Conservation (phyloP, 2,329 filamentous ascomycete genomes). For the Cadophora malorum region DNA sequence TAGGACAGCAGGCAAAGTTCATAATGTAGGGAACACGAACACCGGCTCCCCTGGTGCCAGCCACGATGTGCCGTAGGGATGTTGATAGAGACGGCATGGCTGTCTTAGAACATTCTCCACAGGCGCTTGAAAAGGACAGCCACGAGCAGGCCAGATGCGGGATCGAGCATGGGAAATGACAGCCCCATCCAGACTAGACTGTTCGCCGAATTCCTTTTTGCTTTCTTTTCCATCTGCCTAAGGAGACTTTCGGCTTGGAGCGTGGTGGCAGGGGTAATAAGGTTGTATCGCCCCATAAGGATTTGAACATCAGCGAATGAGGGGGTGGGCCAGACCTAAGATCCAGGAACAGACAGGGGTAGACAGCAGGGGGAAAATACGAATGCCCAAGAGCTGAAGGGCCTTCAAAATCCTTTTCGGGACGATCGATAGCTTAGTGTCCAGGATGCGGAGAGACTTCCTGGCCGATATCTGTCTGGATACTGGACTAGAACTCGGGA, state of each 20-base stretch:
- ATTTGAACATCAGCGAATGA: conserved; percentile 6
- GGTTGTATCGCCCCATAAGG: conserved; percentile 12
- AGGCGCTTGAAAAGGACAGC: conserved; percentile 20
- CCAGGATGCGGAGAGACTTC: conserved; percentile 6
- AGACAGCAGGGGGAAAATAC: background rate
- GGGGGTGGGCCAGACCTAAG: background rate
- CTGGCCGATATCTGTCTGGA: background rate
- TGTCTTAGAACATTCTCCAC: conserved; percentile 26
- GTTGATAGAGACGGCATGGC: conserved; percentile 8
- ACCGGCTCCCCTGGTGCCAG: conserved; percentile 4
- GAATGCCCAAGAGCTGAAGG: background rate
- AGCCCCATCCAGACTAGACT: conserved; percentile 13
- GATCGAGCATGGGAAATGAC: background rate
- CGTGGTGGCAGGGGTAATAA: conserved; percentile 12
- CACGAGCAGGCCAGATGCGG: conserved; percentile 5
- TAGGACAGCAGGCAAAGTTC: conserved; percentile 16
- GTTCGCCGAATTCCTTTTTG: background rate
- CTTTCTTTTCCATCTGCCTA: background rate
- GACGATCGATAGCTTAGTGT: background rate
- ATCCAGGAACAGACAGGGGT: background rate
- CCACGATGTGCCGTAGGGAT: conserved; percentile 18
- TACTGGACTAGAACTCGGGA: background rate
- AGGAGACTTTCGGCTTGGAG: background rate
- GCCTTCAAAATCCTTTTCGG: background rate
- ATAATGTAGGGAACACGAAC: conserved; percentile 23